Evolutionary conservation across 352 stramenopile genomes (phyloP), one percentile per base, ranked within the genome.

Genomic region (Globisporangium carolinianum): DNA sequence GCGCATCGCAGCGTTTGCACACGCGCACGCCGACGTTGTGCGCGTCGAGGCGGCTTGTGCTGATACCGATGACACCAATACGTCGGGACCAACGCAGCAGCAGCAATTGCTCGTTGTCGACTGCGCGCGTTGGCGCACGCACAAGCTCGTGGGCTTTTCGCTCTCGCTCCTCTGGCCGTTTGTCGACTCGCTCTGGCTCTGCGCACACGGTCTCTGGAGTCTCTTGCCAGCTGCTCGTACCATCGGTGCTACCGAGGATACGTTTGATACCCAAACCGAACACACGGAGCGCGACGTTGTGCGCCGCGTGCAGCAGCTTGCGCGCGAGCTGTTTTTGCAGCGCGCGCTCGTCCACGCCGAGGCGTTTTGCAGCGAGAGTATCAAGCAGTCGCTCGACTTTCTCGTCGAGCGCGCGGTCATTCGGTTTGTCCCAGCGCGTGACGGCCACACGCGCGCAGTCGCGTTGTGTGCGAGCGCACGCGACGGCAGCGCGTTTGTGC

Each of bases 111-210:
- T 86, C 5, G 53, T 58, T 18, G 55, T 77, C n/a, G 62, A 78
- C 48, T 14, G 72, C 53, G 68, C 60, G 60, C 60, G 52, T n/a
- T 87, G 66, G 68, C 67, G 61, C 32, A 50, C 46, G 3, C 75
- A 62, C 4, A 78, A 76, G 47, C 65, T 81, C 32, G 65, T 76
- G 32, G 66, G 72, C 56, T 90, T 95, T 42, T 68, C 80, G 39
- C 54, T 89, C 39, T 85, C 77, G 51, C 62, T 95, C 24, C 68
- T 84, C 38, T 88, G 79, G 75, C 83, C 85, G 45, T 87, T 95
- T 17, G 71, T 90, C 47, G 81, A 93, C 66, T 83, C 82, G 51
- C 60, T 93, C 38, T 87, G 76, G 72, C 67, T 91, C 24, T 83
- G 67, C 12, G 67, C 66, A 4, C 72, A 85, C 14, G 73, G 76